A percentile compares a stretch with the other conserved stretches of the same genome.
phyloP scores from a whole-genome alignment of 108 stramenopile genomes.

The Aureococcus anophagefferens region DNA sequence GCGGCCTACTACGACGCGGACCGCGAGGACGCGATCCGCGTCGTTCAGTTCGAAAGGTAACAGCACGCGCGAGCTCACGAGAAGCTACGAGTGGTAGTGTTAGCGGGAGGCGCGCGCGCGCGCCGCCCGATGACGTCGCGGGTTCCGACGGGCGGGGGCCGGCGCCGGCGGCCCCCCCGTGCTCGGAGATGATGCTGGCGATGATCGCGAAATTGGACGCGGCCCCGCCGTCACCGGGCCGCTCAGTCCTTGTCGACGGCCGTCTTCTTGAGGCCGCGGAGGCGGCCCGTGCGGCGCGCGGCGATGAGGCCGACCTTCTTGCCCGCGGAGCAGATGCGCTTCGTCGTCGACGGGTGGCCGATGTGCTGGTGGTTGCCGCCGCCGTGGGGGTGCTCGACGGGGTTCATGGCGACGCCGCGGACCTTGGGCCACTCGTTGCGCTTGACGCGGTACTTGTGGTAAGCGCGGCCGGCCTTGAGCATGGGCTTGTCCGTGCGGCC shows the following conservation, averaged over 20 bases:
- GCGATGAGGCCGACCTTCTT: conserved; percentile 96
- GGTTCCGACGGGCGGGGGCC: too few species aligned
- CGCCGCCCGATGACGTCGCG: too few species aligned
- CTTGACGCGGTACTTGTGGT: conserved; percentile 99
- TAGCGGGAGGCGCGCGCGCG: too few species aligned
- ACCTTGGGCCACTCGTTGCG: conserved; percentile 99
- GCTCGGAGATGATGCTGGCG: too few species aligned
- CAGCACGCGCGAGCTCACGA: too few species aligned
- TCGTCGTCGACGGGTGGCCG: conserved; percentile 90
- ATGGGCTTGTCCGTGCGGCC: conserved; percentile 99
- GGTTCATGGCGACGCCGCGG: conserved; percentile 99
- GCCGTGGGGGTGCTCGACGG: conserved; percentile 99
- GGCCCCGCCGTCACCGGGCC: too few species aligned
- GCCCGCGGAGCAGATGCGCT: conserved; percentile 79
- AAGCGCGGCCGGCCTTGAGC: conserved; percentile 97
- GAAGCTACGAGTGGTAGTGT: too few species aligned
- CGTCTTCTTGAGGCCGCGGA: conserved; percentile 92
- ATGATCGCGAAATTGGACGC: too few species aligned
- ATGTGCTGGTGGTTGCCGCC: conserved; percentile 99
- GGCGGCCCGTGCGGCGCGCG: conserved; percentile 96
- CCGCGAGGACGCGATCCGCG: background rate
- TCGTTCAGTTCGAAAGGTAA: too few species aligned
- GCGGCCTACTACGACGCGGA: background rate
- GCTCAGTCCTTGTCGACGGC: conserved; percentile 70
- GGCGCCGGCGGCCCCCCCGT: too few species aligned